phyloP scores from a whole-genome alignment of 768 basidiomycete genomes.

The Trametopsis cervina region DNA sequence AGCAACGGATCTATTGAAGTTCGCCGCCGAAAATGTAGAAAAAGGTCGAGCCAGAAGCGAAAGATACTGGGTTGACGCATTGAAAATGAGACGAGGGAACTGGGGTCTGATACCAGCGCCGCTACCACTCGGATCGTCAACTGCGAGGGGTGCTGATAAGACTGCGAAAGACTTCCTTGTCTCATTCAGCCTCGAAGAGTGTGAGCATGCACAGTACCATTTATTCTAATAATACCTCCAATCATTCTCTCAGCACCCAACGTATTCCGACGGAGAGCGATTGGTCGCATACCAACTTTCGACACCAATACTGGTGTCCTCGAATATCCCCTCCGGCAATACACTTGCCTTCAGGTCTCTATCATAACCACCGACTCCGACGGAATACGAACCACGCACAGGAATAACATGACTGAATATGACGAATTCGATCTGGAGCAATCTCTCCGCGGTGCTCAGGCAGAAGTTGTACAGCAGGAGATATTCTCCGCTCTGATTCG shows the following conservation, averaged over 20 bases:
- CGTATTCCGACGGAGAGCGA: slow-evolving; percentile 56
- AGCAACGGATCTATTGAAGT: slow-evolving; percentile 63
- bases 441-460: slow-evolving; percentile 52
- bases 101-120: slow-evolving; percentile 81
- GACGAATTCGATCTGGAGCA: slow-evolving; percentile 39
- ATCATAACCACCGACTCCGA: slow-evolving; percentile 30
- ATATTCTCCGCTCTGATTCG: slow-evolving; percentile 67
- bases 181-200: slow-evolving; percentile 76
- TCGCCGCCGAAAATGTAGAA: slow-evolving; percentile 65
- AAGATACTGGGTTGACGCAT: slow-evolving; percentile 76
- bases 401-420: slow-evolving; percentile 29
- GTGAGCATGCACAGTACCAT: slow-evolving; percentile 32
- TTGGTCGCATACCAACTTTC: slow-evolving; percentile 58
- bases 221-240: background rate
- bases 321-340: slow-evolving; percentile 59
- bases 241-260: slow-evolving; percentile 44
- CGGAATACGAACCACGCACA: slow-evolving; percentile 28
- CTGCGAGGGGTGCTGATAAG: slow-evolving; percentile 72
- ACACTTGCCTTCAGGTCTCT: slow-evolving; percentile 56
- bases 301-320: slow-evolving; percentile 36
- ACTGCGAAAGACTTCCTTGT: slow-evolving; percentile 78
- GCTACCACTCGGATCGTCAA: slow-evolving; percentile 59
- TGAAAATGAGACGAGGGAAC: slow-evolving; percentile 68
- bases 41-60: slow-evolving; percentile 53
- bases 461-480: slow-evolving; percentile 74